These are phyloP conservation scores for Moelleriella libera DNA, from an alignment of 2,329 filamentous ascomycete genomes.

Conservation along the genomic window DNA sequence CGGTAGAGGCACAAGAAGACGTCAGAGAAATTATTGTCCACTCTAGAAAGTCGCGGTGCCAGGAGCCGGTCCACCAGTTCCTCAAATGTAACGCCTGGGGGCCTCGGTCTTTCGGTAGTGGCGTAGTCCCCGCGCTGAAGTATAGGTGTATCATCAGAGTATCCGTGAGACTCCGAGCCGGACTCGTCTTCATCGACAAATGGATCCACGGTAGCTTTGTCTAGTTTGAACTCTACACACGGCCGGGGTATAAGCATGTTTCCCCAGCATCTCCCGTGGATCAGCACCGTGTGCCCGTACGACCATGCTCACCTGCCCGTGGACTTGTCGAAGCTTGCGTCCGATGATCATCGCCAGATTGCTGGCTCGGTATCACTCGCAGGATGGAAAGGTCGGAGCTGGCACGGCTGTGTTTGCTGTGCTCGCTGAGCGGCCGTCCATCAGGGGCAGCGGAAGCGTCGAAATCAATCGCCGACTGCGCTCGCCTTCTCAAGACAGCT, in stretches of 20 bases:
- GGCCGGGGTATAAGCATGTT: neutral
- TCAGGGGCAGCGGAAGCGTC: slow-evolving; percentile 37
- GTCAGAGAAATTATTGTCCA: slow-evolving; percentile 77
- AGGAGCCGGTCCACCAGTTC: slow-evolving; percentile 81
- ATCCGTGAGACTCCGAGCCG: slow-evolving; percentile 49
- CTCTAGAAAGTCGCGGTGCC: slow-evolving; percentile 64
- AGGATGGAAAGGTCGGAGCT: slow-evolving; percentile 56
- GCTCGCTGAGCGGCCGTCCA: slow-evolving; percentile 40
- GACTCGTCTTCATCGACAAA: slow-evolving; percentile 59
- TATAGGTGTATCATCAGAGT: slow-evolving; percentile 54
- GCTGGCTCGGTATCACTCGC: slow-evolving; percentile 35
- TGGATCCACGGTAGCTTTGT: slow-evolving; percentile 32
- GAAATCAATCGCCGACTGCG: slow-evolving; percentile 47
- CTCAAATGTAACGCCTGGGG: slow-evolving; percentile 43
- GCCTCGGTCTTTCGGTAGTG: slow-evolving; percentile 34
- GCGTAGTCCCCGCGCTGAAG: slow-evolving; percentile 53
- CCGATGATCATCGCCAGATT: slow-evolving; percentile 22
- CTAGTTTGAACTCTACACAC: slow-evolving; percentile 36
- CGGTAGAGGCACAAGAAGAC: slow-evolving; percentile 89
- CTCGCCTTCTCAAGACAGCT: slow-evolving; percentile 34
- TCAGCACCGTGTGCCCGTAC: neutral
- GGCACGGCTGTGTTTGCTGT: slow-evolving; percentile 54
- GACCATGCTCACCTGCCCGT: slow-evolving; percentile 1
- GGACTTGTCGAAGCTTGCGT: slow-evolving; percentile 18
- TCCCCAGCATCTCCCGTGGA: no score